Evolutionary conservation across 768 basidiomycete species (phyloP).

Genomic region (Omphalotus guepiniiformis): DNA sequence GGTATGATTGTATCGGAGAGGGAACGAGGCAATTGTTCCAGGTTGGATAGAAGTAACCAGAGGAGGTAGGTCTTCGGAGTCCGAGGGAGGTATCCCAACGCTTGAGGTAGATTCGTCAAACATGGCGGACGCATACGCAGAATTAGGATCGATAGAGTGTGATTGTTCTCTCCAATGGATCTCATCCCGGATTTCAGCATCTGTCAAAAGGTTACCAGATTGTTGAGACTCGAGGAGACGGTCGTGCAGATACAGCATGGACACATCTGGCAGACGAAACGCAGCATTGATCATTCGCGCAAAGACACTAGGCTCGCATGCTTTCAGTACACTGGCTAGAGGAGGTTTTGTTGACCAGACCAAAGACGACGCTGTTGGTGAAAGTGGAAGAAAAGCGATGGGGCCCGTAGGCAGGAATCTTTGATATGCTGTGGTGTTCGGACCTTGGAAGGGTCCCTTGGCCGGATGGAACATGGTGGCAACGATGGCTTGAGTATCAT

Average conservation of each 20-base stretch:
- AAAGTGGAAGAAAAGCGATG: constrained; percentile 90
- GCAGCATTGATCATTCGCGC: constrained; percentile 83
- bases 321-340: constrained; percentile 68
- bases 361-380: constrained; percentile 72
- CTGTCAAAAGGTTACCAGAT: constrained; percentile 41
- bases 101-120: constrained; percentile 17
- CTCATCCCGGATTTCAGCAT: constrained; percentile 51
- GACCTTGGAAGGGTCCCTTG: constrained; percentile 53
- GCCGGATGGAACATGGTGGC: constrained; percentile 79
- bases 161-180: constrained; percentile 70
- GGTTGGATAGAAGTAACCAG: constrained; percentile 66
- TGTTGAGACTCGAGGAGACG: constrained; percentile 53
- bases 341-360: constrained; percentile 91
- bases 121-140: constrained; percentile 54
- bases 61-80: constrained; percentile 68
- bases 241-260: constrained; percentile 62
- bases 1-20: constrained; percentile 81
- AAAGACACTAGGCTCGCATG: constrained; percentile 60
- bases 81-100: constrained; percentile 55
- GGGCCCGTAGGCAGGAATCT: constrained; percentile 94
- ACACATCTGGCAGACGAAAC: constrained; percentile 77
- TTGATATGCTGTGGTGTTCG: constrained; percentile 85
- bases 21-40: constrained; percentile 83
- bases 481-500: constrained; percentile 86
- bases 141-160: constrained; percentile 59